Conservation (phyloP, 106 monocot species). For the Alisma plantagoaquatica region DNA sequence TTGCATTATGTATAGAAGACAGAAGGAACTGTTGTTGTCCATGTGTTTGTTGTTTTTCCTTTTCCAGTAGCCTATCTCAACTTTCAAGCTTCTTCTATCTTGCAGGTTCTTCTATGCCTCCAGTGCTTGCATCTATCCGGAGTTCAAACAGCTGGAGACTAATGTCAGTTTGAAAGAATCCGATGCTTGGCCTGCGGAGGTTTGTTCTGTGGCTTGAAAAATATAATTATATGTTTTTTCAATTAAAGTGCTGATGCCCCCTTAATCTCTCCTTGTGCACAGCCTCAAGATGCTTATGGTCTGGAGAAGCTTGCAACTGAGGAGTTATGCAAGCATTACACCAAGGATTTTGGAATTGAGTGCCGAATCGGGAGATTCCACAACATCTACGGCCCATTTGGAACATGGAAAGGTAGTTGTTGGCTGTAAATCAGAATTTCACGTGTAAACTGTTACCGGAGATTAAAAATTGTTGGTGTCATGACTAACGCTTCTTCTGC, state of each 20-base stretch:
- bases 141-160: conserved; percentile 89
- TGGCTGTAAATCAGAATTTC: too few relatives aligned
- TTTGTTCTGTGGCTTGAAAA: conserved; percentile 18
- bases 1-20: too few relatives aligned
- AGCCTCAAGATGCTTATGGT: conserved; percentile 97
- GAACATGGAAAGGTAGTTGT: conserved; percentile 92
- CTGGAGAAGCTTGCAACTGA: conserved; percentile 85
- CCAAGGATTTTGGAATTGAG: conserved; percentile 80
- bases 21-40: too few relatives aligned
- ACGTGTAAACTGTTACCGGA: too few relatives aligned
- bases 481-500: too few relatives aligned
- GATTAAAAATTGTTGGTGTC: too few relatives aligned
- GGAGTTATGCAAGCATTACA: conserved; percentile 90
- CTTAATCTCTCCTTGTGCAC: too few relatives aligned
- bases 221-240: neutral
- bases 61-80: too few relatives aligned
- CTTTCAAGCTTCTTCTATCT: too few relatives aligned
- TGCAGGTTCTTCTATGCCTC: conserved; percentile 92
- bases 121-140: conserved; percentile 89
- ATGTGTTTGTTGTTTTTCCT: too few relatives aligned
- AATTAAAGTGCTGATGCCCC: too few relatives aligned
- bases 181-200: conserved; percentile 96
- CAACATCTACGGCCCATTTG: conserved; percentile 88
- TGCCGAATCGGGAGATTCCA: conserved; percentile 81
- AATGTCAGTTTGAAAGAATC: conserved; percentile 90